Evolutionary conservation across 2,329 filamentous ascomycete genomes (phyloP).

Genomic region (Apiospora hydei): DNA sequence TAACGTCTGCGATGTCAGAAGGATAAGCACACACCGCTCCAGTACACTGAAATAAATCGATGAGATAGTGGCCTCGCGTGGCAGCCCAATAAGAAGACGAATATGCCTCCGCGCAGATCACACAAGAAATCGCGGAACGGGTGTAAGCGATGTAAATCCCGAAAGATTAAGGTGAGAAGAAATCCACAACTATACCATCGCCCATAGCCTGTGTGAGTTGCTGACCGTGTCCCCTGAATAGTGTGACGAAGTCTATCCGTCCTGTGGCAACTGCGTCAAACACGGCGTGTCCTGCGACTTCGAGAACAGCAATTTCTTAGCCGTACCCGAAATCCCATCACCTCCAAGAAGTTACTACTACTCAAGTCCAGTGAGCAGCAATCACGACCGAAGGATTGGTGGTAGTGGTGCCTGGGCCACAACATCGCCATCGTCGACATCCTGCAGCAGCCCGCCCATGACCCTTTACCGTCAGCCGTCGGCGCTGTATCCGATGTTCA

Average conservation of each 20-base stretch:
- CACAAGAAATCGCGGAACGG: slow-evolving; percentile 76
- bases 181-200: not conserved
- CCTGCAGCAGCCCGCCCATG: slow-evolving; percentile 33
- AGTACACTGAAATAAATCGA: not conserved
- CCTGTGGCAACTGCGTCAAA: slow-evolving; percentile 71
- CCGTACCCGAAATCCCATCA: slow-evolving; percentile 46
- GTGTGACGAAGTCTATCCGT: slow-evolving; percentile 72
- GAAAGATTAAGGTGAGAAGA: slow-evolving; percentile 70
- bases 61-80: not conserved
- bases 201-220: not conserved
- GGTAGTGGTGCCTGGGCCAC: not conserved
- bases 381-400: not conserved
- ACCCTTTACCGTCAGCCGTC: slow-evolving; percentile 42
- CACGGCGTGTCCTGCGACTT: slow-evolving; percentile 73
- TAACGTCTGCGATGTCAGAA: not conserved
- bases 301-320: slow-evolving; percentile 57
- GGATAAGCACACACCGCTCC: not conserved
- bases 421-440: not conserved
- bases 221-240: slow-evolving; percentile 36
- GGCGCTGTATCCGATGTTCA: slow-evolving; percentile 30
- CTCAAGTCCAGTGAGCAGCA: not conserved
- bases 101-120: slow-evolving; percentile 70
- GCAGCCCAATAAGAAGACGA: slow-evolving; percentile 24
- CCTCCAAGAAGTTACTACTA: not conserved
- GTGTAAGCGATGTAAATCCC: slow-evolving; percentile 69